Conservation (phyloP, 1,139 yeast genomes). For the Hyphopichia burtonii region DNA sequence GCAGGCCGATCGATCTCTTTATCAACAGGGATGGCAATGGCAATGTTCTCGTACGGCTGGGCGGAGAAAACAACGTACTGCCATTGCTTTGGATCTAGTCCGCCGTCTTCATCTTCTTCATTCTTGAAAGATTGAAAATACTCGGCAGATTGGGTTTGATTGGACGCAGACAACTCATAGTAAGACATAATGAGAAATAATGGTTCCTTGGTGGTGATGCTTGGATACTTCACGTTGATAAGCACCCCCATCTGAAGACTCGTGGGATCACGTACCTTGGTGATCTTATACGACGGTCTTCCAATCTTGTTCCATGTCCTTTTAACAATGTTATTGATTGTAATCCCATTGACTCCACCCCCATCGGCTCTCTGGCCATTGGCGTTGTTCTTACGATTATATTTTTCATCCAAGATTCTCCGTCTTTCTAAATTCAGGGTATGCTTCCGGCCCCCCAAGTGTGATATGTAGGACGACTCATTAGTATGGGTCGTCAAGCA, state of each 20-base stretch:
- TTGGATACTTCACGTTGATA: conserved; percentile 56
- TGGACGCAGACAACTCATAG: conserved; percentile 58
- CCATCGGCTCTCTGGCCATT: not conserved
- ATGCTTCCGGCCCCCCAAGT: conserved; percentile 78
- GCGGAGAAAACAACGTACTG: conserved; percentile 78
- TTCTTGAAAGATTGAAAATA: conserved; percentile 13
- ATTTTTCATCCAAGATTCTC: conserved; percentile 41
- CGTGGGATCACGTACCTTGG: conserved; percentile 64
- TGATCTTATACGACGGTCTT: conserved; percentile 63
- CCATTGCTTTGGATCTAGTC: conserved; percentile 33
- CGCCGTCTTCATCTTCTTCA: conserved; percentile 16
- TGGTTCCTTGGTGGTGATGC: conserved; percentile 52
- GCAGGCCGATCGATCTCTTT: conserved; percentile 50
- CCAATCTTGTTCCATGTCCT: conserved; percentile 64
- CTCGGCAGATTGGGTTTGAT: conserved; percentile 27
- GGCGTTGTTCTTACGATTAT: conserved; percentile 12
- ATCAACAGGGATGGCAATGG: conserved; percentile 63
- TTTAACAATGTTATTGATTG: conserved; percentile 39
- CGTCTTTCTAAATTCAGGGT: conserved; percentile 65
- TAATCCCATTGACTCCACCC: conserved; percentile 10
- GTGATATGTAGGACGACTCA: conserved; percentile 77
- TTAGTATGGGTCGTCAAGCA: conserved; percentile 75
- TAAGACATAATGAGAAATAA: conserved; percentile 71
- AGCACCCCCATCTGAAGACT: conserved; percentile 60
- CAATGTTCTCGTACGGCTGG: conserved; percentile 81